These are phyloP conservation scores for Saccharata proteae DNA, from an alignment of 2,329 filamentous ascomycete genomes.

Conservation along the genomic window DNA sequence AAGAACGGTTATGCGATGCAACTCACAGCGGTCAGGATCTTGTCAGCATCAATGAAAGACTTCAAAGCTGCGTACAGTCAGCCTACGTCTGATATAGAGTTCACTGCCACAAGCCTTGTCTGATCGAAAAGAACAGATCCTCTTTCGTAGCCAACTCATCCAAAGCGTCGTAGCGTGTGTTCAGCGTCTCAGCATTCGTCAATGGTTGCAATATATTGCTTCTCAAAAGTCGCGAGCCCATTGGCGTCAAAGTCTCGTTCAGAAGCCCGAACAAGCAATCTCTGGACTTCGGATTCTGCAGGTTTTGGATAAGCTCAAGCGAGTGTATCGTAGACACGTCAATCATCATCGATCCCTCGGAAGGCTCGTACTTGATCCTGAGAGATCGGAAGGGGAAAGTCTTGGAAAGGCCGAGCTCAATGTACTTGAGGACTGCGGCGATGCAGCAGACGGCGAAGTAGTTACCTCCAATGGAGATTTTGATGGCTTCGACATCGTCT, in stretches of 20 bases:
- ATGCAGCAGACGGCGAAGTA: slow-evolving; percentile 79
- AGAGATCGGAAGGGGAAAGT: slow-evolving; percentile 69
- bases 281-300: slow-evolving; percentile 64
- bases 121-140: slow-evolving; percentile 68
- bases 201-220: slow-evolving; percentile 84
- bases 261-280: slow-evolving; percentile 75
- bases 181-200: slow-evolving; percentile 56
- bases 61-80: slow-evolving; percentile 55
- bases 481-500: slow-evolving; percentile 70
- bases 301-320: slow-evolving; percentile 81
- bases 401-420: slow-evolving; percentile 56
- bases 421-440: slow-evolving; percentile 70
- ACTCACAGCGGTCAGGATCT: slow-evolving; percentile 51
- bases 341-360: slow-evolving; percentile 91
- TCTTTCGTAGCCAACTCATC: slow-evolving; percentile 72
- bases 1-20: slow-evolving; percentile 9
- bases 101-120: slow-evolving; percentile 44
- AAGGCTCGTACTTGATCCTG: slow-evolving; percentile 74
- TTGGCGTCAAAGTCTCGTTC: slow-evolving; percentile 75
- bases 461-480: slow-evolving; percentile 67
- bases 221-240: slow-evolving; percentile 74
- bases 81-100: background rate
- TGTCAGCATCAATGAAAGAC: slow-evolving; percentile 66
- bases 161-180: slow-evolving; percentile 66
- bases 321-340: slow-evolving; percentile 78